These are phyloP conservation scores for Magnaporthiopsis rhizophila DNA, from an alignment of 2,329 filamentous ascomycete species.

Conservation along the genomic window DNA sequence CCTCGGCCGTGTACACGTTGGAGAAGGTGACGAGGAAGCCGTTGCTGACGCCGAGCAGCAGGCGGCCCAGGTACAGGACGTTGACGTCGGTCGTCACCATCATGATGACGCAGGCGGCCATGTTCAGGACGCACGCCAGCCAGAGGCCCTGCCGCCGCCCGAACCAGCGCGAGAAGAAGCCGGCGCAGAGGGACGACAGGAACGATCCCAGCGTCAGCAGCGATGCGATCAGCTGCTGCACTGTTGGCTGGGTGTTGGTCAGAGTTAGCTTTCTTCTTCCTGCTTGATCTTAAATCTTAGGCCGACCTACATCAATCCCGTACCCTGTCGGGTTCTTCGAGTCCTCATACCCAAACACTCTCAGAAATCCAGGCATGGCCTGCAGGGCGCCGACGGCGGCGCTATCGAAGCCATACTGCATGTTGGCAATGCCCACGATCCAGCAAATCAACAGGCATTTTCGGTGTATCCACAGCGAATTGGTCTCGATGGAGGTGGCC, in stretches of 20 bases:
- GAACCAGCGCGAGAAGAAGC: conserved; percentile 22
- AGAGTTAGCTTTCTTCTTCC: background rate
- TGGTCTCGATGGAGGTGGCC: background rate
- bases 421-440: conserved; percentile 6
- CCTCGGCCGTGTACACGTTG: conserved; percentile 17
- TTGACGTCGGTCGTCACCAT: conserved; percentile 39
- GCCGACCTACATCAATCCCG: conserved; percentile 12
- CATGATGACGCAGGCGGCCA: conserved; percentile 42
- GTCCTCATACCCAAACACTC: conserved; percentile 17
- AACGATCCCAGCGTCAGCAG: conserved; percentile 28
- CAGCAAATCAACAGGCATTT: conserved; percentile 6
- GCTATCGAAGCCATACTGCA: conserved; percentile 6
- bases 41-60: conserved; percentile 45
- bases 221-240: conserved; percentile 28
- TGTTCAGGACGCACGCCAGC: conserved; percentile 35
- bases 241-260: conserved; percentile 14
- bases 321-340: conserved; percentile 20
- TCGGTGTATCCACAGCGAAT: background rate
- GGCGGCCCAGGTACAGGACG: conserved; percentile 40
- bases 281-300: background rate
- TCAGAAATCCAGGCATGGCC: conserved; percentile 22
- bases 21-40: conserved; percentile 42
- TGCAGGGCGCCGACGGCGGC: conserved; percentile 2
- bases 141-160: conserved; percentile 37
- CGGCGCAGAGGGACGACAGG: conserved; percentile 23